Conservation (phyloP, 2,329 filamentous ascomycete genomes). For the Trichophyton simii region DNA sequence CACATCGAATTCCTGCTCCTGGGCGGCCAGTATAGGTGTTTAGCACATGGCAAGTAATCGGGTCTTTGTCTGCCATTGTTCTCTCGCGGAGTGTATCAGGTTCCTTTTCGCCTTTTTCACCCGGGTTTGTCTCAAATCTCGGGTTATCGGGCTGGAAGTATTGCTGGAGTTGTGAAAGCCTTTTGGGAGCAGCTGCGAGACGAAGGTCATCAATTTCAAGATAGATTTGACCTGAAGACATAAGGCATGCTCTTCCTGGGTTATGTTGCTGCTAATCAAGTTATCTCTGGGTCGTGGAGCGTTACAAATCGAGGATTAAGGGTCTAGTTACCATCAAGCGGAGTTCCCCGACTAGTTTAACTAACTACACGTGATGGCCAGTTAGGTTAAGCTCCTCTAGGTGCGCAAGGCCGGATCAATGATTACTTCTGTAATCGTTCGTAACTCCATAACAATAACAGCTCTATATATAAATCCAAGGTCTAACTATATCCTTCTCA, state of each 20-base stretch:
- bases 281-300: too few species aligned
- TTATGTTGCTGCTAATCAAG: not conserved
- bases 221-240: not conserved
- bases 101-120: not conserved
- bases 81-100: not conserved
- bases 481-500: too few species aligned
- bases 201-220: not conserved
- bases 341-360: too few species aligned
- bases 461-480: too few species aligned
- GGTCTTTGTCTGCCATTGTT: constrained; percentile 23
- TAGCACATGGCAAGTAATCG: constrained; percentile 40
- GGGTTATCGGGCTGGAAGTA: not conserved
- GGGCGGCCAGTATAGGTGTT: constrained; percentile 37
- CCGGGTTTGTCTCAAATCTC: not conserved
- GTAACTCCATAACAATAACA: too few species aligned
- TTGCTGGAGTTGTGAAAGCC: not conserved
- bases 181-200: not conserved
- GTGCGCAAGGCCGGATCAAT: too few species aligned
- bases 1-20: constrained; percentile 36
- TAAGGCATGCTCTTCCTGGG: not conserved
- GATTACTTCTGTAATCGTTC: too few species aligned
- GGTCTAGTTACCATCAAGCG: too few species aligned
- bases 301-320: too few species aligned
- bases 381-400: too few species aligned
- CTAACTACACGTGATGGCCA: too few species aligned